Evolutionary conservation across 2,329 filamentous ascomycete genomes (phyloP).

Genomic region (Dothideomycetes sp.): DNA sequence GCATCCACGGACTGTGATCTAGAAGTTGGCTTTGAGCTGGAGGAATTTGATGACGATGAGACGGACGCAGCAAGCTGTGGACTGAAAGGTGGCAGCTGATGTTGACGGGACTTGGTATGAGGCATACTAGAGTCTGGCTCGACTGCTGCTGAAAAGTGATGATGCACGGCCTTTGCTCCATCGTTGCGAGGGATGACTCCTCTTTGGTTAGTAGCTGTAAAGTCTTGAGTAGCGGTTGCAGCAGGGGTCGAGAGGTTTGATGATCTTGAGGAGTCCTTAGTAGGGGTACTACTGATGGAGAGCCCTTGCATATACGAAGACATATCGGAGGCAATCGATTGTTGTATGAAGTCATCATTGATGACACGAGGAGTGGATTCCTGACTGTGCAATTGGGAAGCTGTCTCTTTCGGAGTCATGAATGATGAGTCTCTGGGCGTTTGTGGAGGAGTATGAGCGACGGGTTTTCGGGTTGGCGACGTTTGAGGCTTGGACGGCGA

Average conservation of each 20-base stretch:
- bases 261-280: background rate
- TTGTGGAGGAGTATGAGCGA: constrained; percentile 24
- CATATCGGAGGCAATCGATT: constrained; percentile 34
- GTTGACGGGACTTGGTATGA: background rate
- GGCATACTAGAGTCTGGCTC: background rate
- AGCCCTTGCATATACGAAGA: constrained; percentile 26
- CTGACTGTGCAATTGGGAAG: constrained; percentile 18
- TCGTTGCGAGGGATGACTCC: constrained; percentile 17
- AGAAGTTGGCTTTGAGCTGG: background rate
- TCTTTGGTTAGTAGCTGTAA: constrained; percentile 10
- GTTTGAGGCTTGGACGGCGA: constrained; percentile 28
- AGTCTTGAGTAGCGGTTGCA: background rate
- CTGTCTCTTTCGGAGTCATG: constrained; percentile 15
- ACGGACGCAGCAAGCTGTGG: background rate
- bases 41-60: constrained; percentile 1
- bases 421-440: constrained; percentile 18
- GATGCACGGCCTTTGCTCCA: background rate
- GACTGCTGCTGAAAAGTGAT: background rate
- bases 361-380: constrained; percentile 18
- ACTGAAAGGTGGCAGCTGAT: background rate
- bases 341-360: constrained; percentile 37
- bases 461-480: constrained; percentile 14
- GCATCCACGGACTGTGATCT: background rate
- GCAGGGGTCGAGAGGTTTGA: constrained; percentile 3
- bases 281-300: constrained; percentile 17